Percentiles rank a stretch among this genome's conserved stretches.
phyloP scores from a whole-genome alignment of 495 filamentous ascomycete genomes.

The Lindgomyces ingoldianus region DNA sequence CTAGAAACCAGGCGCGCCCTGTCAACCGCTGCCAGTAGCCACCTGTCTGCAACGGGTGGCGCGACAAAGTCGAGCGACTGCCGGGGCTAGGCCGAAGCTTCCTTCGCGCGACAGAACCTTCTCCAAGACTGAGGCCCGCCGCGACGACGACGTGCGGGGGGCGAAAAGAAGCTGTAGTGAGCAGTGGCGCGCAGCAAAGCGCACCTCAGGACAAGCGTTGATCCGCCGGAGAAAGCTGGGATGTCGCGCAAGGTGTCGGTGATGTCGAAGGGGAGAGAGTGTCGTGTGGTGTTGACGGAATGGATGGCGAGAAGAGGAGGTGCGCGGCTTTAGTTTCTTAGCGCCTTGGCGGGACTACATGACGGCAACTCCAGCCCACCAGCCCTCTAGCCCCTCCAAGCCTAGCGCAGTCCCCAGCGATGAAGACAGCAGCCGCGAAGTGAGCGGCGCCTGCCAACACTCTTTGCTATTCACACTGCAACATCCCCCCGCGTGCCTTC shows the following conservation, averaged over 20 bases:
- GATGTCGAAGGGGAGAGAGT: neutral
- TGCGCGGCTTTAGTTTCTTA: neutral
- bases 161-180: neutral
- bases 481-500: neutral
- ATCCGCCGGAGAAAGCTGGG: neutral
- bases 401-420: too few species aligned
- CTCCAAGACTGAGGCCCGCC: neutral
- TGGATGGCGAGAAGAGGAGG: constrained; percentile 10
- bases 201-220: neutral
- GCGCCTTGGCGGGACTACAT: constrained; percentile 17
- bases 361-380: too few species aligned
- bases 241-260: neutral
- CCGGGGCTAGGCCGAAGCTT: constrained; percentile 5
- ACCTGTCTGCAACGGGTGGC: neutral
- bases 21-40: neutral
- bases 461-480: neutral
- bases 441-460: neutral
- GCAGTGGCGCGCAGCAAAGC: neutral
- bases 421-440: neutral
- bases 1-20: constrained; percentile 17
- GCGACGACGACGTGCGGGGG: neutral
- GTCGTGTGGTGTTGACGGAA: constrained; percentile 15
- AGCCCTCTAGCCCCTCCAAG: too few species aligned
- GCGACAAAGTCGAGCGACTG: constrained; percentile 8
- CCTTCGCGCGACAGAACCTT: constrained; percentile 13